These are phyloP conservation scores for Xylaria flabelliformis DNA, from an alignment of 495 filamentous ascomycete genomes.

Conservation along the genomic window DNA sequence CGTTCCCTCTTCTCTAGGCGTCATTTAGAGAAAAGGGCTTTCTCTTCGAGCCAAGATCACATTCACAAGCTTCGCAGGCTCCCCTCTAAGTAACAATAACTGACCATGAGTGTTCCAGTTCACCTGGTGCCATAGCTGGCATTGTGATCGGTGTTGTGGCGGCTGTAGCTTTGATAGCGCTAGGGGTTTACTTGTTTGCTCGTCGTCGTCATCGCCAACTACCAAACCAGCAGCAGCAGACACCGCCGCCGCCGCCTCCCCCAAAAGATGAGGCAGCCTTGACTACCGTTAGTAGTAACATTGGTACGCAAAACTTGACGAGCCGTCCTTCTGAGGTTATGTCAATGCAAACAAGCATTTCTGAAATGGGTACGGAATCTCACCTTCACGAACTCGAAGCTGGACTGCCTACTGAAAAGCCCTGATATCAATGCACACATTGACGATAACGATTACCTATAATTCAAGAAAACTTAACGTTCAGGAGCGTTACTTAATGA, in stretches of 20 bases:
- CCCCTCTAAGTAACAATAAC: neutral
- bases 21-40: neutral
- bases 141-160: constrained; percentile 30
- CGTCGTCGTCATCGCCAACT: constrained; percentile 12
- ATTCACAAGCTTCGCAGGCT: neutral
- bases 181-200: constrained; percentile 14
- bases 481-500: neutral
- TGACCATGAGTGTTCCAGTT: neutral
- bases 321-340: neutral
- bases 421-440: constrained; percentile 2
- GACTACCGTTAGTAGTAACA: neutral
- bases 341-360: neutral
- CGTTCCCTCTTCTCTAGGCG: neutral
- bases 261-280: neutral
- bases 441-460: neutral
- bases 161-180: constrained; percentile 7
- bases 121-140: constrained; percentile 29
- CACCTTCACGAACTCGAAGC: constrained; percentile 12
- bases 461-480: too few species aligned
- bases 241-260: neutral
- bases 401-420: constrained; percentile 16
- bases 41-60: neutral
- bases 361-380: constrained; percentile 10
- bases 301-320: neutral
- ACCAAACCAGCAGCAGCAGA: neutral